Evolutionary conservation across 192 early-diverging fungal genomes (phyloP).

Genomic region (Coemansia pectinata): DNA sequence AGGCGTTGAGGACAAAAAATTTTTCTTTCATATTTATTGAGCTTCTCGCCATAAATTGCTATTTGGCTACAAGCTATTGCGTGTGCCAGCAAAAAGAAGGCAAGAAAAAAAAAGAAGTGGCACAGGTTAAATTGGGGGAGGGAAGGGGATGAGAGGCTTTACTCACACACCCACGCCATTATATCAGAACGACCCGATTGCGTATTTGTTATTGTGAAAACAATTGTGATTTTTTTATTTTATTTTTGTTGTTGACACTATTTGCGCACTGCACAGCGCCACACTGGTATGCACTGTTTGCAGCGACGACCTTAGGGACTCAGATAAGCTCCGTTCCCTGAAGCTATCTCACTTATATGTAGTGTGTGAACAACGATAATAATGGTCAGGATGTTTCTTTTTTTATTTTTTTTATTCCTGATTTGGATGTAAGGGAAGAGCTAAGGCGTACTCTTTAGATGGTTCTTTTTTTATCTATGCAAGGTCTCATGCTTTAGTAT

Average conservation of each 20-base stretch:
- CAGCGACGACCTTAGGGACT: background rate
- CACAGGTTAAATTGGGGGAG: background rate
- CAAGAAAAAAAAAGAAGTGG: background rate
- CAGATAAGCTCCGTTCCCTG: background rate
- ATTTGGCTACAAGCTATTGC: background rate
- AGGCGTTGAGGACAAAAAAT: background rate
- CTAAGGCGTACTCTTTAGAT: background rate
- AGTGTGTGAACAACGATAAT: background rate
- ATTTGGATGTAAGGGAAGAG: background rate
- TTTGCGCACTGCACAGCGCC: background rate
- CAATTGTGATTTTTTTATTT: background rate
- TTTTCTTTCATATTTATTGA: background rate
- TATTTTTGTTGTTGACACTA: background rate
- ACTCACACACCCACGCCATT: constrained; percentile 29
- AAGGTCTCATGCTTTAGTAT: background rate
- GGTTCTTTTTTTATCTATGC: background rate
- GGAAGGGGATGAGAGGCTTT: background rate
- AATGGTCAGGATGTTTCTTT: background rate
- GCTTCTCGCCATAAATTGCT: background rate
- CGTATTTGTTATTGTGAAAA: background rate
- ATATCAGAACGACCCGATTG: background rate
- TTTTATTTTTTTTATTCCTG: background rate
- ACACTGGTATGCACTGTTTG: background rate
- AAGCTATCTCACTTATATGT: background rate
- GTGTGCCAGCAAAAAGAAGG: background rate